These are phyloP conservation scores for Trichoderma sp. DNA, from an alignment of 2,329 filamentous ascomycete species.

Conservation along the genomic window DNA sequence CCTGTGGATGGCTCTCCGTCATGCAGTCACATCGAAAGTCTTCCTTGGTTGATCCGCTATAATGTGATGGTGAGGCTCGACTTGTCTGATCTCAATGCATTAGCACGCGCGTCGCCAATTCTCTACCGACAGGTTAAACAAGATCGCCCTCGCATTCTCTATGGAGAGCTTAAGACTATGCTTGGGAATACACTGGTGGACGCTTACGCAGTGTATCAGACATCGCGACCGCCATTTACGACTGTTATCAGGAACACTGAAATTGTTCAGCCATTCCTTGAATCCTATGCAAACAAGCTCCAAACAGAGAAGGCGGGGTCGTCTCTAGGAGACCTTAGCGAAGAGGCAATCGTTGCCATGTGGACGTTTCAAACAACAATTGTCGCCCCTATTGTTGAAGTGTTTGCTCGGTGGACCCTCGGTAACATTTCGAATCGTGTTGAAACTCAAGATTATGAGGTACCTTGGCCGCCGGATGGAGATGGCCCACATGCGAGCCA, in stretches of 20 bases:
- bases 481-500: neutral
- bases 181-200: neutral
- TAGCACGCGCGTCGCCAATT: conserved; percentile 1
- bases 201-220: neutral
- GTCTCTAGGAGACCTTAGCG: neutral
- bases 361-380: neutral
- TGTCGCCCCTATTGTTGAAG: neutral
- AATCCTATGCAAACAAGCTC: neutral
- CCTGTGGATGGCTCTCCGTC: neutral
- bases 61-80: conserved; percentile 15
- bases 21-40: neutral
- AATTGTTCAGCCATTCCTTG: neutral
- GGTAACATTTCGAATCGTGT: neutral
- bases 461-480: neutral
- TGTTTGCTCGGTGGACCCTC: neutral
- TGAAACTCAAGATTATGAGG: too few species aligned
- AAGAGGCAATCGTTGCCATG: neutral
- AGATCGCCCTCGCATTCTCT: neutral
- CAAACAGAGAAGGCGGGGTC: neutral
- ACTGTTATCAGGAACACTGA: neutral
- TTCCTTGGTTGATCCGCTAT: conserved; percentile 3
- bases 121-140: neutral
- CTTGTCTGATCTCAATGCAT: conserved; percentile 6
- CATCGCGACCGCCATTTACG: neutral
- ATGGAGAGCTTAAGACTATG: neutral